phyloP scores from a whole-genome alignment of 2,329 filamentous ascomycete species.

The Exserohilum rostratum region DNA sequence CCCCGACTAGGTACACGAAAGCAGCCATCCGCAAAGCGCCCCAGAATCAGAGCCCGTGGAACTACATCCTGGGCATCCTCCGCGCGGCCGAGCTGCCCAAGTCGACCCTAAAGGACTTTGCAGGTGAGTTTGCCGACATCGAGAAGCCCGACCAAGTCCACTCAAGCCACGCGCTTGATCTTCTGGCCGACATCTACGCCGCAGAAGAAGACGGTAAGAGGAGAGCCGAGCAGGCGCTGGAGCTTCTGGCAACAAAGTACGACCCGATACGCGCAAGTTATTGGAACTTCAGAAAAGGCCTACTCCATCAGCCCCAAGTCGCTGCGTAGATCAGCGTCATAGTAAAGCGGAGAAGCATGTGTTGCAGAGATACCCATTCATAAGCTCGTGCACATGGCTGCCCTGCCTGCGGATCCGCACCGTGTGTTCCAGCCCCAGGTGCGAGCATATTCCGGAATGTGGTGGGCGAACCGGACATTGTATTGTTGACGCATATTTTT shows the following conservation, averaged over 20 bases:
- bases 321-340: conserved; percentile 25
- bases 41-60: conserved; percentile 95
- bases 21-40: conserved; percentile 77
- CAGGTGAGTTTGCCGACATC: conserved; percentile 59
- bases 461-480: conserved; percentile 15
- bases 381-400: conserved; percentile 16
- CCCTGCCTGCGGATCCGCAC: conserved; percentile 24
- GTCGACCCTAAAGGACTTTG: conserved; percentile 60
- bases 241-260: conserved; percentile 80
- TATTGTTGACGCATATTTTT: conserved; percentile 10
- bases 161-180: conserved; percentile 70
- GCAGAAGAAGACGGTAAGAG: conserved; percentile 59
- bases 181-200: conserved; percentile 71
- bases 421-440: neutral
- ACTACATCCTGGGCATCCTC: conserved; percentile 81
- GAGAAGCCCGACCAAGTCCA: conserved; percentile 59
- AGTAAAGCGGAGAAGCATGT: conserved; percentile 4
- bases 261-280: conserved; percentile 91
- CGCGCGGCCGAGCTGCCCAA: conserved; percentile 65
- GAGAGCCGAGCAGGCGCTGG: conserved; percentile 72
- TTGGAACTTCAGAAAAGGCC: conserved; percentile 76
- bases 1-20: conserved; percentile 59
- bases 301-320: conserved; percentile 34
- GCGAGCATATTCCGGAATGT: neutral
- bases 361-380: conserved; percentile 33